These are phyloP conservation scores for Orbilia quercus DNA, from an alignment of 2,329 filamentous ascomycete genomes.

Conservation along the genomic window DNA sequence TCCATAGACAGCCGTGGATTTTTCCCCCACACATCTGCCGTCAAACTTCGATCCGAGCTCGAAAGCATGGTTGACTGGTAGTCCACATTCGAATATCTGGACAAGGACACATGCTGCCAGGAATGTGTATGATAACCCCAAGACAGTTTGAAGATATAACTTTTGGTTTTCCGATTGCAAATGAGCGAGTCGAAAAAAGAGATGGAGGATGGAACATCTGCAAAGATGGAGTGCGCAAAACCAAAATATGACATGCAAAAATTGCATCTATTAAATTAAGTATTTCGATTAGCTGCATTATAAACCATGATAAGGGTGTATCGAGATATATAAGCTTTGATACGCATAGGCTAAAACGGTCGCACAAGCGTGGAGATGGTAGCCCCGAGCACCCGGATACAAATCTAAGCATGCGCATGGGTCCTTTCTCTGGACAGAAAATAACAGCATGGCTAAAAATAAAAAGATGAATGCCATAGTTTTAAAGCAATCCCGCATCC, in stretches of 20 bases:
- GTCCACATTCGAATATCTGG: conserved; percentile 48
- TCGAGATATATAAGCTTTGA: too few relatives aligned
- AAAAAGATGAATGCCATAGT: too few relatives aligned
- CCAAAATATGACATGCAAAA: conserved; percentile 53
- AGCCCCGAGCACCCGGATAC: too few relatives aligned
- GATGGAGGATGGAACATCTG: conserved; percentile 49
- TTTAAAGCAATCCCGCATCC: background rate
- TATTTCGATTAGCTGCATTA: too few relatives aligned
- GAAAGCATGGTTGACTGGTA: conserved; percentile 20
- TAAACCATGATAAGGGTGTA: too few relatives aligned
- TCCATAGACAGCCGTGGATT: conserved; percentile 19
- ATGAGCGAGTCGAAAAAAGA: conserved; percentile 40
- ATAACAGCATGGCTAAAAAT: too few relatives aligned
- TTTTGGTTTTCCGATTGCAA: conserved; percentile 35
- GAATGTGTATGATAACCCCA: conserved; percentile 34
- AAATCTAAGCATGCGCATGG: too few relatives aligned
- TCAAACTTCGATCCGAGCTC: conserved; percentile 22
- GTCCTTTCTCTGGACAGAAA: too few relatives aligned
- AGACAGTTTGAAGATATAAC: conserved; percentile 32
- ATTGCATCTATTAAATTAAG: conserved; percentile 42
- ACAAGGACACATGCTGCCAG: conserved; percentile 29
- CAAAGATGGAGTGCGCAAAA: conserved; percentile 36
- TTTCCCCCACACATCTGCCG: conserved; percentile 31
- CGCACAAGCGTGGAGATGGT: too few relatives aligned
- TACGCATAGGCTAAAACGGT: too few relatives aligned